Conservation (phyloP, 1,139 yeast species). For the Scheffersomyces cryptocercus region DNA sequence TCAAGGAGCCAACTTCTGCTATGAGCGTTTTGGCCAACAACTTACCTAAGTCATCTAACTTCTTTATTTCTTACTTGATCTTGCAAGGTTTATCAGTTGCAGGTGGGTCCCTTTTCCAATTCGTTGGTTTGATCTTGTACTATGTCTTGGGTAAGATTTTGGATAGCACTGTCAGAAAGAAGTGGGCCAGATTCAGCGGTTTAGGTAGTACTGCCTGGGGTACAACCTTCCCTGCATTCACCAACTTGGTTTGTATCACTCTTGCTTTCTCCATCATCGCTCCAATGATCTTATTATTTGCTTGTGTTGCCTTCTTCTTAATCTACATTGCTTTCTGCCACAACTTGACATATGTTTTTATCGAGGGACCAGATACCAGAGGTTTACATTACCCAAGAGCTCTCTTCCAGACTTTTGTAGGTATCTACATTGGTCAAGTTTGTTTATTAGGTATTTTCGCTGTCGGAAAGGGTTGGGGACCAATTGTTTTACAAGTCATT, state of each 20-base stretch:
- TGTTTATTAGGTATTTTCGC: conserved; percentile 84
- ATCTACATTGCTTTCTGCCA: conserved; percentile 79
- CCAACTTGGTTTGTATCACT: conserved; percentile 78
- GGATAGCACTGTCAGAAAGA: conserved; percentile 85
- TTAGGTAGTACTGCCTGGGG: conserved; percentile 81
- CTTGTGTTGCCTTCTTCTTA: conserved; percentile 66
- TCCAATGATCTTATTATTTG: conserved; percentile 70
- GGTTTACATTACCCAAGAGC: conserved; percentile 90
- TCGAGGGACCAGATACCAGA: conserved; percentile 65
- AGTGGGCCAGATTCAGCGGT: conserved; percentile 69
- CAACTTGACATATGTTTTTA: conserved; percentile 71
- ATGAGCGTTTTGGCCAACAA: conserved; percentile 68
- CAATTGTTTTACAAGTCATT: conserved; percentile 73
- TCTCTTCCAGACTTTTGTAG: conserved; percentile 82
- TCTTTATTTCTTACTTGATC: conserved; percentile 67
- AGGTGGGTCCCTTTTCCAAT: conserved; percentile 78
- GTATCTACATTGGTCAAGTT: conserved; percentile 82
- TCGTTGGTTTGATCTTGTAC: conserved; percentile 69
- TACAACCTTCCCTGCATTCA: conserved; percentile 80
- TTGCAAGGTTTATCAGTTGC: conserved; percentile 85
- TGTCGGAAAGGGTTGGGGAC: conserved; percentile 95
- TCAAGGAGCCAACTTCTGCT: conserved; percentile 65
- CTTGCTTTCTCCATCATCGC: conserved; percentile 81
- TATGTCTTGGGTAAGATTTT: conserved; percentile 67
- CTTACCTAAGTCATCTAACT: conserved; percentile 88